These are phyloP conservation scores for Angophora floribunda DNA, from an alignment of 345 rosid genomes.

Conservation along the genomic window DNA sequence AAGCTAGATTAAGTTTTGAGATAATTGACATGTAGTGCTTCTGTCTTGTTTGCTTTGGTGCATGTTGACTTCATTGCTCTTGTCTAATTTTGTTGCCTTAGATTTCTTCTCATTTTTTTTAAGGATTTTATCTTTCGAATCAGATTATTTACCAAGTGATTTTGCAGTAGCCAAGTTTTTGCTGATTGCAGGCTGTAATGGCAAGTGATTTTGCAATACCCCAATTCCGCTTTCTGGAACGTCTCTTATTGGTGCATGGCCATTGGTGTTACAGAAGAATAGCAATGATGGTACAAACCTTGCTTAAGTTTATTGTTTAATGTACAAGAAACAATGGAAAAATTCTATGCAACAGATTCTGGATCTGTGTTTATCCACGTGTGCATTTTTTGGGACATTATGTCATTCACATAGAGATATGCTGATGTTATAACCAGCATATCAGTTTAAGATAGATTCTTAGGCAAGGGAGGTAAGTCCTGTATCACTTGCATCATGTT, in stretches of 20 bases:
- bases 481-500: not conserved
- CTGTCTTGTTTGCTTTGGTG: not conserved
- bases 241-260: constrained; percentile 80
- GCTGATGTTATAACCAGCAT: not conserved
- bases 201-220: constrained; percentile 91
- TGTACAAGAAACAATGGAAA: not conserved
- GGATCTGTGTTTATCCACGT: not conserved
- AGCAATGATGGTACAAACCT: constrained; percentile 59
- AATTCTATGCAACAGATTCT: not conserved
- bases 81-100: not conserved
- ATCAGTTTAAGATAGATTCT: not conserved
- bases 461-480: not conserved
- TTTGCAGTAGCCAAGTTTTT: not conserved
- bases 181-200: constrained; percentile 73
- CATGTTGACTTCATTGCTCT: not conserved
- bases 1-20: not conserved
- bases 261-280: constrained; percentile 98
- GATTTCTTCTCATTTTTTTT: not conserved
- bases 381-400: not conserved
- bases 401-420: not conserved
- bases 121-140: not conserved
- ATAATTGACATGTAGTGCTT: not conserved
- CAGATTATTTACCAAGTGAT: not conserved
- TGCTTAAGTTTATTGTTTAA: not conserved
- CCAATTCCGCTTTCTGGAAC: constrained; percentile 76